Conservation (phyloP, 768 basidiomycete species). For the Leucocoprinus birnbaumii region DNA sequence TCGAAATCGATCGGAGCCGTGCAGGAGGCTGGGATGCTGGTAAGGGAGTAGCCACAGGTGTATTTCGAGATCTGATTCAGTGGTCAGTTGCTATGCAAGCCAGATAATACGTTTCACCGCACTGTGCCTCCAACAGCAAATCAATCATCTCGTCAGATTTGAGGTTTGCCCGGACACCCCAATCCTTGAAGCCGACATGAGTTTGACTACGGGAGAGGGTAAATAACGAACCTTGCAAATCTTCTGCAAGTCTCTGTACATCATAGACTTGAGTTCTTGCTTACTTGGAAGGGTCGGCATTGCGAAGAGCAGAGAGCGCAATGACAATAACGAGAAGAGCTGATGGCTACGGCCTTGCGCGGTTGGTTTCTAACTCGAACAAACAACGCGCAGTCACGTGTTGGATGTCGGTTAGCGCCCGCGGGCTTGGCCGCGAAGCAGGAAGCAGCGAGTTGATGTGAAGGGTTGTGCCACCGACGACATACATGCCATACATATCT, state of each 20-base stretch:
- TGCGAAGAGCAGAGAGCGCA: conserved; percentile 12
- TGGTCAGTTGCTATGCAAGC: background rate
- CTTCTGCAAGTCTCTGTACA: conserved; percentile 46
- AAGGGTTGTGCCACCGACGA: background rate
- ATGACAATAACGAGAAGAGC: conserved; percentile 15
- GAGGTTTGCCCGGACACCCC: conserved; percentile 79
- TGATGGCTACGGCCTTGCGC: conserved; percentile 23
- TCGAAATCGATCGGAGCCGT: conserved; percentile 30
- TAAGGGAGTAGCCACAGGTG: conserved; percentile 15
- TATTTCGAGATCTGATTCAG: conserved; percentile 19
- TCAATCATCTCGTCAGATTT: conserved; percentile 80
- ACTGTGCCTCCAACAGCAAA: conserved; percentile 60
- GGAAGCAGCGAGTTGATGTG: background rate
- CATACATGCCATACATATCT: background rate
- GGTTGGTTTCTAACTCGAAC: conserved; percentile 47
- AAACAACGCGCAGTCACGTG: conserved; percentile 53
- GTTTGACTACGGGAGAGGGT: conserved; percentile 1
- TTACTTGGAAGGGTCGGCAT: conserved; percentile 43
- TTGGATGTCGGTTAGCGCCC: background rate
- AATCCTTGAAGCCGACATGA: conserved; percentile 49
- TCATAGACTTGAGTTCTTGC: conserved; percentile 42
- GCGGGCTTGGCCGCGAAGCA: background rate
- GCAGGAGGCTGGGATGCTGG: conserved; percentile 25
- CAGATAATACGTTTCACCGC: conserved; percentile 14
- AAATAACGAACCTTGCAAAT: conserved; percentile 62